A percentile compares a stretch with the other conserved stretches of the same genome.
phyloP scores from a whole-genome alignment of 768 basidiomycete species.

The Russula sp. region DNA sequence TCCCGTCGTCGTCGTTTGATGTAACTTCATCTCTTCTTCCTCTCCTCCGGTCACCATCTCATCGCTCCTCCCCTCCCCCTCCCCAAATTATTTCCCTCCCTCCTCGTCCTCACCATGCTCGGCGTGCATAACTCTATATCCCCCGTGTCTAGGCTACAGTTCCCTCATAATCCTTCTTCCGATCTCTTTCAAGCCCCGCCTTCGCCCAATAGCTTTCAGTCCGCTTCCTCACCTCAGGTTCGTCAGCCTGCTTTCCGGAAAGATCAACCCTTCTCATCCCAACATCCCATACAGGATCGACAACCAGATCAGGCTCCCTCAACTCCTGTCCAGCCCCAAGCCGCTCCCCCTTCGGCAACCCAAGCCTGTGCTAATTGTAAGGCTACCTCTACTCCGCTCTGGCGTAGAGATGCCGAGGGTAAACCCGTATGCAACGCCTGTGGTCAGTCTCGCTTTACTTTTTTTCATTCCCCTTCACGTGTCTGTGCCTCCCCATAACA shows the following conservation, averaged over 20 bases:
- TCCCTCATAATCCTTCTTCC: conserved; percentile 16
- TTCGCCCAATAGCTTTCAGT: conserved; percentile 13
- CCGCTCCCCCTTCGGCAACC: background rate
- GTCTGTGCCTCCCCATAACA: conserved; percentile 26
- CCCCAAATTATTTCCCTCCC: background rate
- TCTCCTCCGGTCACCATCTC: conserved; percentile 12
- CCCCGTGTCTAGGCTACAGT: conserved; percentile 19
- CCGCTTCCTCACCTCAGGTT: conserved; percentile 14
- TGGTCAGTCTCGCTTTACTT: conserved; percentile 50
- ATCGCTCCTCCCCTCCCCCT: background rate
- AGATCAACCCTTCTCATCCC: conserved; percentile 13
- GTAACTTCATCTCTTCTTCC: conserved; percentile 12
- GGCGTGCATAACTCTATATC: conserved; percentile 18
- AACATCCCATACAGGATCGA: conserved; percentile 15
- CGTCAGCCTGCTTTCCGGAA: conserved; percentile 5
- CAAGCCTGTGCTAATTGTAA: conserved; percentile 62
- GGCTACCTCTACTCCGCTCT: conserved; percentile 72
- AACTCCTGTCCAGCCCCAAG: conserved; percentile 14
- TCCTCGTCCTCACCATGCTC: conserved; percentile 10
- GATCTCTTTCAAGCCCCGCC: conserved; percentile 20
- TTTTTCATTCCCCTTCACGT: conserved; percentile 29
- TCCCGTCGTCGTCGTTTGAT: conserved; percentile 8
- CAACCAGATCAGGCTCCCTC: conserved; percentile 7
- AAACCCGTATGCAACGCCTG: conserved; percentile 86
- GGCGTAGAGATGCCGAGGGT: conserved; percentile 76